phyloP scores from a whole-genome alignment of 202 grass and related monocot species.

The Sporobolus alterniflorus region DNA sequence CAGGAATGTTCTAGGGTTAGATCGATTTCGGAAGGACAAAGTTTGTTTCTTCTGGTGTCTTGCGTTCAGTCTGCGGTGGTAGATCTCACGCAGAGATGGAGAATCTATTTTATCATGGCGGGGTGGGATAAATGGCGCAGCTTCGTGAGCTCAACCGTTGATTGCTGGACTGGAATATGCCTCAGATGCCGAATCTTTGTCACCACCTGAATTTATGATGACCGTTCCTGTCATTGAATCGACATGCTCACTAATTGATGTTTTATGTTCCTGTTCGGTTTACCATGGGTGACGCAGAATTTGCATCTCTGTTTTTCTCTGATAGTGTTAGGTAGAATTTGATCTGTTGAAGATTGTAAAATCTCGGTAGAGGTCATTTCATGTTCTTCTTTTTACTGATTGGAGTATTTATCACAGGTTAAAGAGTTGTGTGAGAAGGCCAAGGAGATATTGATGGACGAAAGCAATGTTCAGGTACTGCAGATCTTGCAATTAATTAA shows the following conservation, averaged over 20 bases:
- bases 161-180: slow-evolving; percentile 26
- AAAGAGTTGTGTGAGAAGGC: slow-evolving; percentile 84
- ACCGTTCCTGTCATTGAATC: neutral
- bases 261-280: neutral
- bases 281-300: neutral
- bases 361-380: neutral
- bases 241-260: neutral
- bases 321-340: neutral
- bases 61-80: neutral
- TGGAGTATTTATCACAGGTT: too few species aligned
- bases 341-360: neutral
- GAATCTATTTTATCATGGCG: neutral
- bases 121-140: neutral
- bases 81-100: slow-evolving; percentile 12
- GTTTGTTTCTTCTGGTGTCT: neutral
- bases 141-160: slow-evolving; percentile 4
- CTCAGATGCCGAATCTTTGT: slow-evolving; percentile 7
- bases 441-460: slow-evolving; percentile 91
- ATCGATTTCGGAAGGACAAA: slow-evolving; percentile 12
- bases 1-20: slow-evolving; percentile 21
- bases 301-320: neutral
- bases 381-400: too few species aligned
- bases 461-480: slow-evolving; percentile 97
- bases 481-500: too few species aligned
- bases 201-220: neutral